These are phyloP conservation scores for Rubia peregrina DNA, from an alignment of 305 asterid genomes.

Conservation along the genomic window DNA sequence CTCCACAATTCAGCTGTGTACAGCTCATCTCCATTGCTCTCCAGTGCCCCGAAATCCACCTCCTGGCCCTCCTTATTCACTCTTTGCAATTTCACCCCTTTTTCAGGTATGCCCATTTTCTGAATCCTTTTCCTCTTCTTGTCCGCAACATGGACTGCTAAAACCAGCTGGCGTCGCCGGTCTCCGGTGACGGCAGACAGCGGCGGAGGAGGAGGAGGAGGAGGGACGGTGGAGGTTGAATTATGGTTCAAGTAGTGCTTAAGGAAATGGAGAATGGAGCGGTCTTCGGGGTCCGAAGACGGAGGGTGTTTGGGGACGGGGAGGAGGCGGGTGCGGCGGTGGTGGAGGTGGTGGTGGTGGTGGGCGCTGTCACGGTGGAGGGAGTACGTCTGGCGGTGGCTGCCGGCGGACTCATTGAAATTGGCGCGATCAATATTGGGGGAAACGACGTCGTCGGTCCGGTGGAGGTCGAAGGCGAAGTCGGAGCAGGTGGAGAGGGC, in stretches of 20 bases:
- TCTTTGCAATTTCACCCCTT: constrained; percentile 39
- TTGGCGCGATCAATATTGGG: constrained; percentile 63
- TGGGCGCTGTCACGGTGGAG: constrained; percentile 30
- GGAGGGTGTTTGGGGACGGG: constrained; percentile 31
- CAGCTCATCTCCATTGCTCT: constrained; percentile 57
- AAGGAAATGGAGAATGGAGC: constrained; percentile 57
- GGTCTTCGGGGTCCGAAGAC: constrained; percentile 55
- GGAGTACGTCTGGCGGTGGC: constrained; percentile 82
- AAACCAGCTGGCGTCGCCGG: constrained; percentile 17
- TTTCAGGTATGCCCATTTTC: constrained; percentile 32
- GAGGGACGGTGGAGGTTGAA: constrained; percentile 43
- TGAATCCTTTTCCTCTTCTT: constrained; percentile 40
- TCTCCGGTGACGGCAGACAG: constrained; percentile 13
- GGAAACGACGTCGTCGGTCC: constrained; percentile 46
- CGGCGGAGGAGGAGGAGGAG: constrained; percentile 24
- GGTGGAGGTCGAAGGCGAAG: constrained; percentile 44
- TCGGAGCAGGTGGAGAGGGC: constrained; percentile 62
- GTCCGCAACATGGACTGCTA: constrained; percentile 26
- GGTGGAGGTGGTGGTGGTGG: constrained; percentile 42
- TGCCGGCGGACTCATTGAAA: constrained; percentile 83
- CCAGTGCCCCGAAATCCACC: constrained; percentile 56
- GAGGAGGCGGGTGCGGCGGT: constrained; percentile 55
- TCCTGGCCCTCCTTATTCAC: constrained; percentile 51
- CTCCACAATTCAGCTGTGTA: constrained; percentile 47
- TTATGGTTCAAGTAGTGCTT: constrained; percentile 50